Evolutionary conservation across 2,329 filamentous ascomycete species (phyloP), one percentile per base, ranked within the genome.

Genomic region (Pleomassaria siparia): DNA sequence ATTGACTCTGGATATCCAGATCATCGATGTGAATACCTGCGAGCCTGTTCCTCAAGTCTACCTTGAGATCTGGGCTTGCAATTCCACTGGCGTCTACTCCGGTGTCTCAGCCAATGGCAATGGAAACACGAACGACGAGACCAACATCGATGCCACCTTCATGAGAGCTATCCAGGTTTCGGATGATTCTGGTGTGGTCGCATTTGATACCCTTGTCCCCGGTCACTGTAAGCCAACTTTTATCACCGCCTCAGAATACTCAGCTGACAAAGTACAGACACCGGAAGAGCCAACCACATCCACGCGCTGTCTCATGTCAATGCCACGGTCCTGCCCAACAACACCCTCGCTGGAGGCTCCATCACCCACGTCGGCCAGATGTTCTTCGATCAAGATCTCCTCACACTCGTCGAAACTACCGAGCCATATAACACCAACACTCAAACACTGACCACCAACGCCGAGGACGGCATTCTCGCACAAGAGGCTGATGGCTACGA

Each of bases 361-460:
- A 74, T 80, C 45, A 76, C 78, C 21, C 82, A 87, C 70, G 76
- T 86, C 36, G 83, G 83, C 15, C 84, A 87, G 63, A 58, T 83
- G 39, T 87, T 83, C 76, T 86, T 83, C 51, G 82, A 87, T 64
- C 79, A 85, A 64, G 72, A 74, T 49, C 76, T 87, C 3, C 77
- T 82, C 58, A 54, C 62, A 20, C 55, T 71, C 21, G 80, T 85
- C 36, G 77, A 83, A 51, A 58, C 63, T 2, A 67, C 66, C 2
- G 58, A 63, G 2, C 77, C 79, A 1, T 76, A 76, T 58, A 60
- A 56, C 46, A 71, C 60, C 54, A 76, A 75, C 60, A 71, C 62
- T 2, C 68, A 72, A 40, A 52, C 54, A 2, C 35, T 81, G 9
- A 84, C 77, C 1, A 67, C 62, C 13, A 84, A 85, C 56, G 66